Percentiles rank a stretch among this genome's conserved stretches.
These are phyloP conservation scores for Pseudonitzschia pungens DNA, from an alignment of 108 stramenopile genomes.

Conservation along the genomic window DNA sequence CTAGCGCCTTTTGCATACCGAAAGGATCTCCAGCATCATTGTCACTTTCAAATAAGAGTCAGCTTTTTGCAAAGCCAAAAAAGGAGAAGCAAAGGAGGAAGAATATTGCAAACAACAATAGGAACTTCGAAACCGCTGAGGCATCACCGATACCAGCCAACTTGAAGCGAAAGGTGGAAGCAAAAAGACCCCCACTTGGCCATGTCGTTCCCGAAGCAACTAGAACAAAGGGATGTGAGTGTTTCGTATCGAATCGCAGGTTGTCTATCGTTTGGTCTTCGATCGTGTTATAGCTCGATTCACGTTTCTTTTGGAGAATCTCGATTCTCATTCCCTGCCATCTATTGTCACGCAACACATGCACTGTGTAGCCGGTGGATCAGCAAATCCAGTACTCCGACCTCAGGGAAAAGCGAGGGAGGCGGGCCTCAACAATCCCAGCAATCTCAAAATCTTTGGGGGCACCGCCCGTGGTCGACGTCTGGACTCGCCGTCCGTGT, in stretches of 20 bases:
- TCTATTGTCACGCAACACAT: slow-evolving; percentile 9
- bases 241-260: background rate
- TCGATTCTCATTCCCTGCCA: slow-evolving; percentile 13
- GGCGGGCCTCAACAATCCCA: slow-evolving; percentile 71
- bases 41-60: background rate
- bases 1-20: background rate
- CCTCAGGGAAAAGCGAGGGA: slow-evolving; percentile 78
- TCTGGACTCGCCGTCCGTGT: slow-evolving; percentile 90
- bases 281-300: background rate
- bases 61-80: slow-evolving; percentile 11
- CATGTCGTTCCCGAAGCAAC: slow-evolving; percentile 70
- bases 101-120: slow-evolving; percentile 2
- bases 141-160: slow-evolving; percentile 61
- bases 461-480: slow-evolving; percentile 75
- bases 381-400: slow-evolving; percentile 54
- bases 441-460: slow-evolving; percentile 76
- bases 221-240: slow-evolving; percentile 37
- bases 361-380: slow-evolving; percentile 51
- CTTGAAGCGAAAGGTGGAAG: slow-evolving; percentile 65
- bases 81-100: slow-evolving; percentile 1
- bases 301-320: background rate
- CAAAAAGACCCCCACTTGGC: slow-evolving; percentile 67
- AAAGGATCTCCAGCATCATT: background rate
- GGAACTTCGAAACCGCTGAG: slow-evolving; percentile 3
- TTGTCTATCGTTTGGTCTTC: too few relatives aligned